These are phyloP conservation scores for Melampsora larici-populina DNA, from an alignment of 1,284 basidiomycete species.

Conservation along the genomic window DNA sequence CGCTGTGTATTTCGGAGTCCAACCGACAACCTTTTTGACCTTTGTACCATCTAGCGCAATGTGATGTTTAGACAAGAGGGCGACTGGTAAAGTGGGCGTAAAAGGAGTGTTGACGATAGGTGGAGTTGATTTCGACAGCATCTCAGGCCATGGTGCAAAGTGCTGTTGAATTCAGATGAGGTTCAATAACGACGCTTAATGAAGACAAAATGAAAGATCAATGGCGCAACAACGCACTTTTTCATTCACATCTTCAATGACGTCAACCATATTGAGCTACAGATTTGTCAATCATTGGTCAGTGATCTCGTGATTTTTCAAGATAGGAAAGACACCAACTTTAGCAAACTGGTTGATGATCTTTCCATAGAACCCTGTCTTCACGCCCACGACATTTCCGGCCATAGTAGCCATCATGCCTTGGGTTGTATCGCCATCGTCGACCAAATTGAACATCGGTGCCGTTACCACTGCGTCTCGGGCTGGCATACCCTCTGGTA, in stretches of 20 bases:
- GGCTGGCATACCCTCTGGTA: conserved; percentile 45
- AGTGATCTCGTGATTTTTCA: conserved; percentile 47
- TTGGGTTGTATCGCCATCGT: conserved; percentile 73
- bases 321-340: conserved; percentile 55
- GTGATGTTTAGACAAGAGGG: conserved; percentile 47
- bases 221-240: conserved; percentile 12
- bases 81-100: conserved; percentile 73
- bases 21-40: conserved; percentile 61
- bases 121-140: conserved; percentile 70
- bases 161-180: conserved; percentile 56
- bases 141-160: conserved; percentile 76
- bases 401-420: conserved; percentile 69
- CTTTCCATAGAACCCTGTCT: conserved; percentile 50
- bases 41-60: conserved; percentile 67
- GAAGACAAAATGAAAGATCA: background rate
- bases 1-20: conserved; percentile 44
- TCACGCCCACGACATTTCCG: conserved; percentile 73
- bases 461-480: conserved; percentile 42
- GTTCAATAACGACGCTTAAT: background rate
- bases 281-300: background rate
- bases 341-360: conserved; percentile 63
- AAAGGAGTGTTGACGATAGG: conserved; percentile 72
- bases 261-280: conserved; percentile 39
- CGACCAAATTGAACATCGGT: conserved; percentile 57
- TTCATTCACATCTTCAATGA: conserved; percentile 42